These are phyloP conservation scores for Pleurotus eryngii DNA, from an alignment of 768 basidiomycete genomes.

Conservation along the genomic window DNA sequence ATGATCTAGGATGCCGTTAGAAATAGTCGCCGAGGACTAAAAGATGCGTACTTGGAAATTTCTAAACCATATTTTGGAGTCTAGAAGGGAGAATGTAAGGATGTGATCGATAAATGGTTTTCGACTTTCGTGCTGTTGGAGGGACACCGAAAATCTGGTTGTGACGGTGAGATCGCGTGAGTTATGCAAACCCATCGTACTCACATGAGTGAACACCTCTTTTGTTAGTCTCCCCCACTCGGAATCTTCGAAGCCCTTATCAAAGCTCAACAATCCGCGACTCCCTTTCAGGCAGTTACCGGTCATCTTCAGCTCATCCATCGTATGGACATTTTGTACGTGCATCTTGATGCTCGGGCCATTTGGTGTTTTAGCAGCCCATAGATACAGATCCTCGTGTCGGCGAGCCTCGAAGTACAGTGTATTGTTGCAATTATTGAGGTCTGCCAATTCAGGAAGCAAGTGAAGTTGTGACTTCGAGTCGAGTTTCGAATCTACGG, in stretches of 20 bases:
- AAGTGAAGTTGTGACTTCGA: slow-evolving; percentile 92
- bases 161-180: background rate
- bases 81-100: slow-evolving; percentile 92
- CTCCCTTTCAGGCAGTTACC: slow-evolving; percentile 98
- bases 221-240: slow-evolving; percentile 87
- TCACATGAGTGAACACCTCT: slow-evolving; percentile 90
- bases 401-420: slow-evolving; percentile 96
- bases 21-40: slow-evolving; percentile 2
- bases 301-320: slow-evolving; percentile 99
- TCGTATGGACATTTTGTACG: slow-evolving; percentile 97
- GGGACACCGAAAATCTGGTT: slow-evolving; percentile 92
- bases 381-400: slow-evolving; percentile 94
- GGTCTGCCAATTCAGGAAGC: slow-evolving; percentile 93
- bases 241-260: slow-evolving; percentile 82
- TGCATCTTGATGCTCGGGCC: slow-evolving; percentile 97
- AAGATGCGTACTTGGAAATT: slow-evolving; percentile 84
- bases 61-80: slow-evolving; percentile 98
- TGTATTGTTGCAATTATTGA: slow-evolving; percentile 96
- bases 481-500: slow-evolving; percentile 91
- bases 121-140: slow-evolving; percentile 82
- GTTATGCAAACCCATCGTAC: slow-evolving; percentile 23
- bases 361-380: slow-evolving; percentile 96
- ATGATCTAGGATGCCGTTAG: slow-evolving; percentile 58
- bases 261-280: slow-evolving; percentile 89
- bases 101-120: slow-evolving; percentile 99